These are phyloP conservation scores for Paecilomyces variotii DNA, from an alignment of 2,329 filamentous ascomycete species.

Conservation along the genomic window DNA sequence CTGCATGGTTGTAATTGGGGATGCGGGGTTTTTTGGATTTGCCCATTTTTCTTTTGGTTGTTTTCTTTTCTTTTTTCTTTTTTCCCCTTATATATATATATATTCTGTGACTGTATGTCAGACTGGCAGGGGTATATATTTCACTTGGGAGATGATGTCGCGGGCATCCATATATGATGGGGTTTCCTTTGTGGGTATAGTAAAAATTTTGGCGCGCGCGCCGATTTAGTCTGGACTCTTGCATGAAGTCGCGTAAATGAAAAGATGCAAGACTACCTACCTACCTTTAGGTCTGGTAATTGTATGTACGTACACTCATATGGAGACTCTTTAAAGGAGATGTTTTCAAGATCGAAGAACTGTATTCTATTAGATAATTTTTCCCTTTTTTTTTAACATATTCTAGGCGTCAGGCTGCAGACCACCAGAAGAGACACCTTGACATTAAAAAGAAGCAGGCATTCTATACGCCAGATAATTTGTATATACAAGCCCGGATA, in stretches of 20 bases:
- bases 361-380: background rate
- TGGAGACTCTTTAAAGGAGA: background rate
- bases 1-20: slow-evolving; percentile 6
- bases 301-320: too few species aligned
- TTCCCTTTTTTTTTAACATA: background rate
- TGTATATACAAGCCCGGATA: background rate
- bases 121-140: too few species aligned
- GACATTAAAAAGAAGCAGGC: slow-evolving; percentile 8
- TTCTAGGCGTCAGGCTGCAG: background rate
- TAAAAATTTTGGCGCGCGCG: background rate
- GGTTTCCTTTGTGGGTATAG: background rate
- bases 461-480: background rate
- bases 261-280: background rate
- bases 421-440: background rate
- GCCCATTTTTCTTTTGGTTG: slow-evolving; percentile 14
- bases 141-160: background rate
- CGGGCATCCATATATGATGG: background rate
- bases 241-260: background rate
- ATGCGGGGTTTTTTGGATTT: slow-evolving; percentile 16
- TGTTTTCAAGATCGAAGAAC: background rate
- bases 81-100: background rate
- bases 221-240: background rate
- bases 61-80: background rate
- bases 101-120: background rate
- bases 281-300: background rate